Evolutionary conservation across 345 rosid species (phyloP), one percentile per base, ranked within the genome.

Genomic region (Aurinia saxatilis): DNA sequence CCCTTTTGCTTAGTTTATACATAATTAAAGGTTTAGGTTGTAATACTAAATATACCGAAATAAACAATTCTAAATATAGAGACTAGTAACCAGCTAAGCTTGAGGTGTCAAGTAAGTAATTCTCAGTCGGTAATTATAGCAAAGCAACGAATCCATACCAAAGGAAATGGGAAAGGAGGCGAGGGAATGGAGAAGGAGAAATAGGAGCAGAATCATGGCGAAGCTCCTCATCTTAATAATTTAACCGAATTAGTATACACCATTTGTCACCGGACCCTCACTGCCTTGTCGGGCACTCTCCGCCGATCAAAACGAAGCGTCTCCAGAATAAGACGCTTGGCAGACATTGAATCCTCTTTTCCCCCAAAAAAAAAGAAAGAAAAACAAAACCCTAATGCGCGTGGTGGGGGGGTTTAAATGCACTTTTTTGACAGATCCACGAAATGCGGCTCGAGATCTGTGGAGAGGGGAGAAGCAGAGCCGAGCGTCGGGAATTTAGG

Each of bases 401-500:
- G n/a, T n/a, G 56, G 11, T 3, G 18, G 16, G 64, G 19, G 60
- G 68, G 79, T 71, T 74, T 52, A 46, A 64, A 39, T 44, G 73
- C 36, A 60, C 52, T 55, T n/a, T 42, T 58, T 5, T 10, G 37
- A 70, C 73, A 85, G 95, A 88, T 88, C 90, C 86, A 78, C 62
- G 67, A 79, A 83, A 81, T 65, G 84, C 89, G 89, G 81, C 66
- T 71, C 66, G 66, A 63, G 75, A 71, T 71, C 70, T 57, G 70
- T 58, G 56, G 54, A 49, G 16, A 40, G 48, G 8, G 10, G 16
- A 6, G 42, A 64, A 50, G 11, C 34, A 58, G 70, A 71, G 60
- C 9, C 19, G 50, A 30, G 7, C 17, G 40, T 33, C 18, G 7
- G 7, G 42, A 53, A 27, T 27, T 27, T 27, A 27, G 31, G 63